Base-by-base conservation (phyloP, 2,329 filamentous ascomycete species). In the Colletotrichum tabaci region DNA sequence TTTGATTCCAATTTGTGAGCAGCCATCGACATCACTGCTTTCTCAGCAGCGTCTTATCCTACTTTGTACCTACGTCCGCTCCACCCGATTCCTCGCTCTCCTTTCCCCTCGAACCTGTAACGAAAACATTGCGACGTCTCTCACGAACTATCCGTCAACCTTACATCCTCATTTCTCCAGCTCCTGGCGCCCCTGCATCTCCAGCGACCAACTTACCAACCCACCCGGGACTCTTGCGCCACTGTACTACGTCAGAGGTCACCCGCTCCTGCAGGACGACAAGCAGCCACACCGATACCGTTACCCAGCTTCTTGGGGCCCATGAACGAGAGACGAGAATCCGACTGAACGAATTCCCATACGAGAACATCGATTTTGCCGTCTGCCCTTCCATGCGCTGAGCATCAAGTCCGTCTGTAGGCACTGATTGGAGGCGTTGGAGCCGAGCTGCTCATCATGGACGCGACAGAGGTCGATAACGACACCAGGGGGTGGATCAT, bases 401-500 rank as follows among this genome's bases (percentile, higher is more conserved):
- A 70, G 63, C 46, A 55, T 42, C 38, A n/a, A 61, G 60, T 38
- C 63, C 56, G 26, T 30, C 55, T 23, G 47, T 61, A 72, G 67
- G 53, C 61, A 74, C 58, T 47, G 42, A 68, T 63, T 63, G 67
- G 71, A 67, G 62, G 60, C 52, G 63, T 26, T 49, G 60, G 18
- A 55, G 60, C 68, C 42, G 55, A 40, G 60, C 52, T 57, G 66
- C 75, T 74, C 75, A 78, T 77, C 79, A 87, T 87, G 84, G 80
- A 80, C 65, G 75, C 74, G 67, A 76, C 75, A 61, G 81, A 77
- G 46, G 78, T 93, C 74, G 88, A 91, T 80, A 96, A 96, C 84
- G 96, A 98, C 84, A 92, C 92, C 74, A 90, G 95, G 74, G 96
- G 96, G 77, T 98, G 96, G 96, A 92, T 98, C 76, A 94, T 98